phyloP scores from a whole-genome alignment of 2,329 filamentous ascomycete species.

The Curvularia hawaiiensis region DNA sequence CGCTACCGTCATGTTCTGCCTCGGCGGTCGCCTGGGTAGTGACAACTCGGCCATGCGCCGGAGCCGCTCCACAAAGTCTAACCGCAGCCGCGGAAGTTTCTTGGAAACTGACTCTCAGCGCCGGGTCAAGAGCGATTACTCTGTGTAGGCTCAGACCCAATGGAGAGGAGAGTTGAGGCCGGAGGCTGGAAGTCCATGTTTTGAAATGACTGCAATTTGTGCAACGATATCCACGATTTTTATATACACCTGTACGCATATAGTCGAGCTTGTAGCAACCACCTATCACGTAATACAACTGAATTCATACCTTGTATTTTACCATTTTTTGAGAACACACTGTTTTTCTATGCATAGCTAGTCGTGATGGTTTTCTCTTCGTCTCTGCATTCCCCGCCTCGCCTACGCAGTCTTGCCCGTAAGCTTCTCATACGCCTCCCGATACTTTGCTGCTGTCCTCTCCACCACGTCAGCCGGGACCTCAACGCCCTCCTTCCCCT shows the following conservation, averaged over 20 bases:
- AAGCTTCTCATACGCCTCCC: conserved; percentile 74
- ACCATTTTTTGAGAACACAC: neutral
- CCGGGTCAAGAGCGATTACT: conserved; percentile 21
- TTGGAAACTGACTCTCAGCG: conserved; percentile 60
- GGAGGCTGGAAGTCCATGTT: neutral
- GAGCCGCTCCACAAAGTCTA: conserved; percentile 56
- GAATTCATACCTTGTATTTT: neutral
- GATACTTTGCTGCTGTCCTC: conserved; percentile 74
- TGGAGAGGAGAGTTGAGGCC: neutral
- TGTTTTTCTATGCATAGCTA: neutral
- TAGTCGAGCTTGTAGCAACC: conserved; percentile 2
- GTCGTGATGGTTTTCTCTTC: neutral
- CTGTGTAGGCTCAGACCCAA: conserved; percentile 1
- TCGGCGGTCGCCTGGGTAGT: conserved; percentile 60
- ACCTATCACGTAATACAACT: conserved; percentile 4
- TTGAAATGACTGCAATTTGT: neutral
- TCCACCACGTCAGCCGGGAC: conserved; percentile 74
- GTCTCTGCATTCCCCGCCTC: neutral
- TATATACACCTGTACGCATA: conserved; percentile 11
- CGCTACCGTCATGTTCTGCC: conserved; percentile 69
- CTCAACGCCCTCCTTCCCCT: conserved; percentile 73
- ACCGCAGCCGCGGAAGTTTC: conserved; percentile 55
- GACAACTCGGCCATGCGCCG: conserved; percentile 49
- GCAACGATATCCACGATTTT: conserved; percentile 30
- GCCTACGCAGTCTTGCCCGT: conserved; percentile 54